A percentile compares a stretch with the other conserved stretches of the same genome.
phyloP scores from a whole-genome alignment of 805 yeast species.

The Nakazawaea molendinolei region DNA sequence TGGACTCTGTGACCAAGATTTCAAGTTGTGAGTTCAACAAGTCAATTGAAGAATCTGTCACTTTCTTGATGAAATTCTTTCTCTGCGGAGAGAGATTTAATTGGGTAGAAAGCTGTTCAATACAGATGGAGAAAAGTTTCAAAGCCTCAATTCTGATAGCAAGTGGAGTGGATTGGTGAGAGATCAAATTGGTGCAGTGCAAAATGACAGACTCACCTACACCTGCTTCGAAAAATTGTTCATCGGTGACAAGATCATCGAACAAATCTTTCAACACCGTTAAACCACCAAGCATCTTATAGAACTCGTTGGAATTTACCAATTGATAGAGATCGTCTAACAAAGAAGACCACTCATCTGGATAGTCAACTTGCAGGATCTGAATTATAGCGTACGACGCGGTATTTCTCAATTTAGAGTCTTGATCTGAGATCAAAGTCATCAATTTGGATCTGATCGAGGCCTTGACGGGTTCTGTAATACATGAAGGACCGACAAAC shows the following conservation, averaged over 20 bases:
- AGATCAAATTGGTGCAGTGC: slow-evolving; percentile 39
- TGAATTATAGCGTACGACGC: slow-evolving; percentile 74
- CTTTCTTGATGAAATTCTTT: slow-evolving; percentile 26
- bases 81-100: slow-evolving; percentile 33
- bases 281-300: slow-evolving; percentile 46
- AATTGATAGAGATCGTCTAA: slow-evolving; percentile 39
- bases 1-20: slow-evolving; percentile 1
- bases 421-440: slow-evolving; percentile 36
- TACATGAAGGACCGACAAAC: slow-evolving; percentile 50
- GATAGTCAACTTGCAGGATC: slow-evolving; percentile 84
- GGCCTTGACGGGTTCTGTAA: slow-evolving; percentile 45
- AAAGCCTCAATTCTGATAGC: slow-evolving; percentile 42
- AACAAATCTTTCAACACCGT: slow-evolving; percentile 67
- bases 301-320: slow-evolving; percentile 24
- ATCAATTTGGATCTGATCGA: slow-evolving; percentile 46
- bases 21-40: slow-evolving; percentile 16
- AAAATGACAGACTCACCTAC: slow-evolving; percentile 50
- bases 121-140: slow-evolving; percentile 44
- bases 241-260: slow-evolving; percentile 81
- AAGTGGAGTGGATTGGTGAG: slow-evolving; percentile 21
- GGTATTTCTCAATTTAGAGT: slow-evolving; percentile 57
- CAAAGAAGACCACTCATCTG: slow-evolving; percentile 91
- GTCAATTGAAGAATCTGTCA: slow-evolving; percentile 21
- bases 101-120: slow-evolving; percentile 46
- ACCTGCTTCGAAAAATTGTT: slow-evolving; percentile 75